A percentile compares a stretch with the other conserved stretches of the same genome.
These are phyloP conservation scores for Diaporthe citriasiana DNA, from an alignment of 2,329 filamentous ascomycete species.

Conservation along the genomic window DNA sequence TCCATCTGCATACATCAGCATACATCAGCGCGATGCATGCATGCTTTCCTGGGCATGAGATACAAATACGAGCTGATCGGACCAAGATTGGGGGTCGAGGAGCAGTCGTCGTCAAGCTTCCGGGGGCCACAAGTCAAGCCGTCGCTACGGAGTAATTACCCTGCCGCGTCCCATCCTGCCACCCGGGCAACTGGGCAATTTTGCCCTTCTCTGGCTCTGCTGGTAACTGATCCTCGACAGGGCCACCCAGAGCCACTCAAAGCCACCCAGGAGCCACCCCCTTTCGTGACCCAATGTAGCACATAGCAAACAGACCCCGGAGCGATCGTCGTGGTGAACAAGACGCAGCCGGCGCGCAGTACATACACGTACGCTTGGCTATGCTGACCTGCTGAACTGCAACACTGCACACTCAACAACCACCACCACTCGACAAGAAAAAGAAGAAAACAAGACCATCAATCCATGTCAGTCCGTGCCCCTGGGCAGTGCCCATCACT, in stretches of 20 bases:
- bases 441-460: neutral
- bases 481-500: neutral
- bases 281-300: constrained; percentile 34
- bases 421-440: neutral
- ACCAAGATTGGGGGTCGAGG: constrained; percentile 20
- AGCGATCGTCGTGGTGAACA: constrained; percentile 14
- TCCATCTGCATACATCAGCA: neutral
- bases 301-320: constrained; percentile 35
- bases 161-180: constrained; percentile 1
- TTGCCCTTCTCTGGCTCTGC: neutral
- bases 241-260: no score
- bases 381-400: neutral
- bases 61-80: constrained; percentile 32
- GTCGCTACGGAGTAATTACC: constrained; percentile 20
- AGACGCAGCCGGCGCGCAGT: neutral
- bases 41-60: constrained; percentile 1
- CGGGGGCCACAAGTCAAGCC: constrained; percentile 29
- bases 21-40: neutral
- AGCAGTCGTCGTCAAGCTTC: constrained; percentile 13
- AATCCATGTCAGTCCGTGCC: constrained; percentile 5
- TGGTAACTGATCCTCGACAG: neutral
- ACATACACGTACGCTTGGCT: neutral
- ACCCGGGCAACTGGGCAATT: neutral
- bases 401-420: neutral
- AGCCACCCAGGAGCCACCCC: constrained; percentile 38